phyloP scores from a whole-genome alignment of 2,329 filamentous ascomycete species.

The Aspergillus novofumigatus region DNA sequence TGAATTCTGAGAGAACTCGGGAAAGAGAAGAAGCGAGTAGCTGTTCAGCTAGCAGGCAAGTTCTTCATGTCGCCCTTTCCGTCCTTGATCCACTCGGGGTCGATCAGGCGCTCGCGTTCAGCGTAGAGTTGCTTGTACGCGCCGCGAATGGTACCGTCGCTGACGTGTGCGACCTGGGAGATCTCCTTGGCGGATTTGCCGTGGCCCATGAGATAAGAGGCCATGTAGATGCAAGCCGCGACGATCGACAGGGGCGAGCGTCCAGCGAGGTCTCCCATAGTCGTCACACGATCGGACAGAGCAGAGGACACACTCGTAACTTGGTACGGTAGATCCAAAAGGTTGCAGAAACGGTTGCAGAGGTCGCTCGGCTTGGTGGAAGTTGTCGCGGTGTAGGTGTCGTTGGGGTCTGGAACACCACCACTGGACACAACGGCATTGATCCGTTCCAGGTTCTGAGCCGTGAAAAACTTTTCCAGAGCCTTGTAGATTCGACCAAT shows the following conservation, averaged over 20 bases:
- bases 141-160: conserved; percentile 93
- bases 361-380: conserved; percentile 80
- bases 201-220: conserved; percentile 78
- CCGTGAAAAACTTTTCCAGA: conserved; percentile 81
- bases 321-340: conserved; percentile 69
- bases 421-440: conserved; percentile 49
- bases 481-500: conserved; percentile 94
- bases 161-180: conserved; percentile 77
- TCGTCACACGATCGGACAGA: conserved; percentile 72
- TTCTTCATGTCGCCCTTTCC: conserved; percentile 67
- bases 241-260: conserved; percentile 92
- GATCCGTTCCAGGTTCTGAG: conserved; percentile 60
- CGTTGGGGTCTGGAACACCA: conserved; percentile 47
- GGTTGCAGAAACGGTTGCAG: conserved; percentile 83
- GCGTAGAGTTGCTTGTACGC: conserved; percentile 86
- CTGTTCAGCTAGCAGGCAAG: conserved; percentile 54
- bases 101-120: conserved; percentile 69
- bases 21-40: neutral
- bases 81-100: conserved; percentile 68
- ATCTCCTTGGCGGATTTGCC: conserved; percentile 81
- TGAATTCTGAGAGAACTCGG: neutral
- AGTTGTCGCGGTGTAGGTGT: conserved; percentile 65
- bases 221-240: conserved; percentile 95
- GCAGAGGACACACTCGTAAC: conserved; percentile 76
- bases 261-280: conserved; percentile 77